phyloP scores from a whole-genome alignment of 129 eudicot genomes.

The sunflower (Helianthus annuus) region HanXRQr2.0-SUNRISE NC_035449.2:5897201-5897700 shows the following conservation, averaged over 20 bases:
- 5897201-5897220: too few relatives aligned
- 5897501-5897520: too few relatives aligned
- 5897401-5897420: not conserved
- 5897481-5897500: too few relatives aligned
- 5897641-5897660: not conserved
- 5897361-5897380: too few relatives aligned
- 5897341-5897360: not conserved
- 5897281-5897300: too few relatives aligned
- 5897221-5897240: too few relatives aligned
- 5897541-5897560: not conserved
- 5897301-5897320: too few relatives aligned
- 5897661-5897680: not conserved
- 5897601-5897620: not conserved
- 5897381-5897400: not conserved
- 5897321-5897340: too few relatives aligned
- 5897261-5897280: too few relatives aligned
- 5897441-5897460: conserved; percentile 7
- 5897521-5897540: too few relatives aligned
- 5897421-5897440: not conserved
- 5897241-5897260: too few relatives aligned
- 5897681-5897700: not conserved
- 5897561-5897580: not conserved
- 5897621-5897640: not conserved
- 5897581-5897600: not conserved
- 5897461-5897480: too few relatives aligned